Conservation (phyloP, 2,329 filamentous ascomycete species). For the Fonsecaea multimorphosa region DNA sequence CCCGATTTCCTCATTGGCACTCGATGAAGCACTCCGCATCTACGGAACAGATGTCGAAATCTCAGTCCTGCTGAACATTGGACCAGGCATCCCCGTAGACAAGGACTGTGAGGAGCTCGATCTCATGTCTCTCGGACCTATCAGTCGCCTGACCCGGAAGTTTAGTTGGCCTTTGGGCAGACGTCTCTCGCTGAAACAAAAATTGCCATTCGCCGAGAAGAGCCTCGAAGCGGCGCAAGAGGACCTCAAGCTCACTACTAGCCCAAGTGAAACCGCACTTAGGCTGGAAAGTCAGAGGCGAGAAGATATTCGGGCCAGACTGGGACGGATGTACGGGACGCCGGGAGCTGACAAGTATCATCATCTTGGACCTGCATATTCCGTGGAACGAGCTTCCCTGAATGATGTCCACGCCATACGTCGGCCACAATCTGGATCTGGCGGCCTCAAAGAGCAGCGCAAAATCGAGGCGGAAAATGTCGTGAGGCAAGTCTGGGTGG, state of each 20-base stretch:
- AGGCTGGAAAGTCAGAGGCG: slow-evolving; percentile 25
- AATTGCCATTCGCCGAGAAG: not conserved
- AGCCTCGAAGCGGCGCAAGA: not conserved
- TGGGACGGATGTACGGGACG: slow-evolving; percentile 24
- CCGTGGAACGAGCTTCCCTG: slow-evolving; percentile 21
- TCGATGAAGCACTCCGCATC: slow-evolving; percentile 27
- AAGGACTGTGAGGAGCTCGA: slow-evolving; percentile 26
- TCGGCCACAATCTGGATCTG: not conserved
- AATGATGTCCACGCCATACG: slow-evolving; percentile 26
- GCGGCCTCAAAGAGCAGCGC: slow-evolving; percentile 12
- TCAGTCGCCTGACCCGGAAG: slow-evolving; percentile 22
- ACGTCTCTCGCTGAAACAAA: slow-evolving; percentile 9
- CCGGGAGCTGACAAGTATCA: slow-evolving; percentile 21
- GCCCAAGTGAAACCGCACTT: slow-evolving; percentile 22
- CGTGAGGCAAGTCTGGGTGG: slow-evolving; percentile 23
- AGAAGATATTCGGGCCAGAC: slow-evolving; percentile 17
- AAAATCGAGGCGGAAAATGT: slow-evolving; percentile 16
- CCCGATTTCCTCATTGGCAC: slow-evolving; percentile 24
- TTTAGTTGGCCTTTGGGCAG: slow-evolving; percentile 26
- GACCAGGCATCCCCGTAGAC: slow-evolving; percentile 27
- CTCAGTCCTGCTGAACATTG: slow-evolving; percentile 28
- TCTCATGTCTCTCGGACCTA: slow-evolving; percentile 18
- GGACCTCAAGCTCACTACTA: slow-evolving; percentile 1
- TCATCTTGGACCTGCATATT: slow-evolving; percentile 30
- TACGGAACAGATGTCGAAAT: slow-evolving; percentile 21